A percentile compares a stretch with the other conserved stretches of the same genome.
These are phyloP conservation scores for Pythium rhizo-oryzae DNA, from an alignment of 352 stramenopile species.

Conservation along the genomic window DNA sequence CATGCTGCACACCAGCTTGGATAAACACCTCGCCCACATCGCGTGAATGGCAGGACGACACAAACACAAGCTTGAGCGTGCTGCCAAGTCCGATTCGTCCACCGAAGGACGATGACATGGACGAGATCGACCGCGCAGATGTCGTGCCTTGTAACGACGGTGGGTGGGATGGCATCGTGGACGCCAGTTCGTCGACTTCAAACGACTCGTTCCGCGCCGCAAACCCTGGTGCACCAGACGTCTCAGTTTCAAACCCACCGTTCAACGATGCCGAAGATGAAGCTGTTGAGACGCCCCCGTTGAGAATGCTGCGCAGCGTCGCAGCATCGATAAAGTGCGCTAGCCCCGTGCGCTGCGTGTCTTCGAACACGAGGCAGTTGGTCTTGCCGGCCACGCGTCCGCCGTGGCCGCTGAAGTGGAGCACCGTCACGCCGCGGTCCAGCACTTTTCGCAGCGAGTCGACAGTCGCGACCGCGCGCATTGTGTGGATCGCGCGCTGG, in stretches of 20 bases:
- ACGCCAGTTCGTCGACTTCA: conserved; percentile 13
- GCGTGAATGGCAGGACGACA: conserved; percentile 78
- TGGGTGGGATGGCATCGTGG: conserved; percentile 6
- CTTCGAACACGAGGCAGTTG: conserved; percentile 78
- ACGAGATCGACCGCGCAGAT: conserved; percentile 30
- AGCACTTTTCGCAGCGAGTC: conserved; percentile 76
- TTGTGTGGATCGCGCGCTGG: conserved; percentile 78
- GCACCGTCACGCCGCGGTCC: conserved; percentile 69
- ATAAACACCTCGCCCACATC: conserved; percentile 85
- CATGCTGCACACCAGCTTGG: conserved; percentile 70
- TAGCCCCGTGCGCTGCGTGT: conserved; percentile 65
- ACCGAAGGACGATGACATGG: conserved; percentile 30
- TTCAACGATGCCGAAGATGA: background rate
- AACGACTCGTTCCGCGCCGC: conserved; percentile 19
- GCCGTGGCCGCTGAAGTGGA: conserved; percentile 83
- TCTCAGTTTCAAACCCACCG: background rate
- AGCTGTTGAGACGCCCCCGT: conserved; percentile 25
- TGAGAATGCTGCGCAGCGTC: conserved; percentile 63
- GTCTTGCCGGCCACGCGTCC: conserved; percentile 63
- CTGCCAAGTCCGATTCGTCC: conserved; percentile 33
- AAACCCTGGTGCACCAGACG: background rate
- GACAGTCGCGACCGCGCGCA: conserved; percentile 69
- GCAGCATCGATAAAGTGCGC: conserved; percentile 67
- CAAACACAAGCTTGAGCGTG: conserved; percentile 82
- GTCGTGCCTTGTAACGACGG: background rate